A percentile compares a stretch with the other conserved stretches of the same genome.
These are phyloP conservation scores for Dorcoceras hygrometricum DNA, from an alignment of 257 asterid genomes.

Conservation along the genomic window DNA sequence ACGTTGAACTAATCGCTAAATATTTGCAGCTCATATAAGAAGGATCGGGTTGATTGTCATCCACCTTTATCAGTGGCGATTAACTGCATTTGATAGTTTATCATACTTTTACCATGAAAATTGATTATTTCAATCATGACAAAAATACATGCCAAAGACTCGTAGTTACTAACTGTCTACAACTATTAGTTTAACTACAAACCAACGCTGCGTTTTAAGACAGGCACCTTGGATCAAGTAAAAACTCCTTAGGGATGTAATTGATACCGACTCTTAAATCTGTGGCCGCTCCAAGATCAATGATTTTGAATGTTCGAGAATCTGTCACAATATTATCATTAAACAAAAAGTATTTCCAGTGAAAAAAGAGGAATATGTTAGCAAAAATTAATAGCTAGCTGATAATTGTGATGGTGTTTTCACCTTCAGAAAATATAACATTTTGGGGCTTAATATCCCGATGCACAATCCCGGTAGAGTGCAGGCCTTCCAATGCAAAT, in stretches of 20 bases:
- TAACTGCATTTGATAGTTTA: neutral
- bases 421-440: conserved; percentile 92
- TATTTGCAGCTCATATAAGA: neutral
- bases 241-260: conserved; percentile 91
- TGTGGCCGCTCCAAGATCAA: conserved; percentile 96
- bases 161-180: neutral
- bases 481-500: conserved; percentile 87
- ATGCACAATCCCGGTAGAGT: conserved; percentile 94
- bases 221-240: conserved; percentile 84
- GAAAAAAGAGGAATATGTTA: conserved; percentile 2
- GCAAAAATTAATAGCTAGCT: neutral
- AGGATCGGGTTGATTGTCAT: neutral
- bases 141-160: neutral
- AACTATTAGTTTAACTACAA: neutral
- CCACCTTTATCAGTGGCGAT: neutral
- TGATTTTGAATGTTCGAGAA: conserved; percentile 84
- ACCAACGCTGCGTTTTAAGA: neutral
- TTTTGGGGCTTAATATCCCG: conserved; percentile 96
- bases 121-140: too few relatives aligned
- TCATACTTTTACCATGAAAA: neutral
- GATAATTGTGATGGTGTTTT: conserved; percentile 6
- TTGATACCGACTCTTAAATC: conserved; percentile 98
- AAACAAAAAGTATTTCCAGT: neutral
- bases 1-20: neutral
- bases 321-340: conserved; percentile 39